Evolutionary conservation across 2,329 filamentous ascomycete species (phyloP).

Genomic region (Pseudocercospora fuligena): DNA sequence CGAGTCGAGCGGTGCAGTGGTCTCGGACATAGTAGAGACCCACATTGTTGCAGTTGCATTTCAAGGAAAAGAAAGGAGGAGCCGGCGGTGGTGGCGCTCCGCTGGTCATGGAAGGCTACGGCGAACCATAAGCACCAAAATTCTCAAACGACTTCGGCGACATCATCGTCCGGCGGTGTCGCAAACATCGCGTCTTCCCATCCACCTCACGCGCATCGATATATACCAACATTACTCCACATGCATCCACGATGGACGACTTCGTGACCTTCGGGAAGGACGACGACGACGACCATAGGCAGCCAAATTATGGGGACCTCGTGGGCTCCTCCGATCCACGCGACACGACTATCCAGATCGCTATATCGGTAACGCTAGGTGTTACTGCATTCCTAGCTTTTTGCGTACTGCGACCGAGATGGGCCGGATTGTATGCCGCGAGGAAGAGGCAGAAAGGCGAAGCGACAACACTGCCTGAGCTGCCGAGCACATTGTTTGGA

Average conservation of each 20-base stretch:
- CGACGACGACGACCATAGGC: conserved; percentile 17
- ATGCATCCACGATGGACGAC: conserved; percentile 20
- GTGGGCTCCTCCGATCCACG: conserved; percentile 45
- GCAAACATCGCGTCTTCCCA: conserved; percentile 7
- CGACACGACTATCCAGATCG: conserved; percentile 65
- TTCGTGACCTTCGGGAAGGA: conserved; percentile 14
- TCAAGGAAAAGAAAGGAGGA: not conserved
- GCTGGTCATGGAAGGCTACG: not conserved
- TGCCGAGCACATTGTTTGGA: conserved; percentile 84
- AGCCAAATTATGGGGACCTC: conserved; percentile 25
- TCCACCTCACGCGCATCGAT: not conserved
- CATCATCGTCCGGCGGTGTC: conserved; percentile 1
- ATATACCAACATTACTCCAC: not conserved
- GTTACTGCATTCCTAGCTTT: conserved; percentile 74
- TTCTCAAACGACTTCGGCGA: not conserved
- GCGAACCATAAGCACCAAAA: not conserved
- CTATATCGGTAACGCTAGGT: conserved; percentile 73
- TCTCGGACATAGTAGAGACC: not conserved
- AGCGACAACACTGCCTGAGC: conserved; percentile 70
- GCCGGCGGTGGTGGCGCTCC: conserved; percentile 2
- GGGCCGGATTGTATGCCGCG: conserved; percentile 88
- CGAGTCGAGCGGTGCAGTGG: not conserved
- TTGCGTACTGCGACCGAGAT: conserved; percentile 84
- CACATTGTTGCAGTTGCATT: not conserved
- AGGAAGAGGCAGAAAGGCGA: conserved; percentile 75